Evolutionary conservation across 148 eudicot species (phyloP), one percentile per base, ranked within the genome.

Genomic region (Fagopyrum tataricum): DNA sequence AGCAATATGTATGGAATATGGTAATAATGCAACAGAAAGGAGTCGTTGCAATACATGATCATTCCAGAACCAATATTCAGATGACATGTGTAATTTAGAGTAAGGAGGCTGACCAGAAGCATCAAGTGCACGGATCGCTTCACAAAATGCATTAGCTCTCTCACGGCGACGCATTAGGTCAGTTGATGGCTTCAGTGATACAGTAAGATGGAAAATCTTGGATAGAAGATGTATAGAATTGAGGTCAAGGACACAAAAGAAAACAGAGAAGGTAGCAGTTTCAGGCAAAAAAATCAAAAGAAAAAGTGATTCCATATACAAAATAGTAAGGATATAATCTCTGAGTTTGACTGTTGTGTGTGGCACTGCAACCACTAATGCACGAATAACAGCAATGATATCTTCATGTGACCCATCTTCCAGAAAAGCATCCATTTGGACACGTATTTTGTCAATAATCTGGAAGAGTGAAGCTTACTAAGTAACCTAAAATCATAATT

Each of bases 351-450:
- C 97, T 6, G 97, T 94, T 14, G 96, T 89, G 80, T 94, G 97
- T 31, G 98, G 97, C 31, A 91, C 96, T 61, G 97, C 93, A 72
- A 91, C 89, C 84, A 91, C 88, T 81, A 94, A 75, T 77, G 98
- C 96, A 80, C 91, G 98, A 66, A 94, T 82, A 61, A 91, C 98
- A 71, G 96, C 90, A 75, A 90, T 78, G 69, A 90, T 88, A 78
- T 97, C 97, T 85, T 91, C 98, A 79, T 88, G 93, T 67, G 98
- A 94, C 77, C 97, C 98, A 83, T 94, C 98, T 76, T 94, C 98
- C 77, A 94, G 93, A 81, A 94, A 94, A 77, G 98, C 87, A 85
- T 94, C 98, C 98, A 94, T 94, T 87, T 94, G 98, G 68, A 94
- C 85, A 67, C 93, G 92, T 81, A 91, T 94, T 85, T 94, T 94